Evolutionary conservation across 805 yeast genomes (phyloP), one percentile per base, ranked within the genome.

Genomic region (Saturnispora serradocipensis): DNA sequence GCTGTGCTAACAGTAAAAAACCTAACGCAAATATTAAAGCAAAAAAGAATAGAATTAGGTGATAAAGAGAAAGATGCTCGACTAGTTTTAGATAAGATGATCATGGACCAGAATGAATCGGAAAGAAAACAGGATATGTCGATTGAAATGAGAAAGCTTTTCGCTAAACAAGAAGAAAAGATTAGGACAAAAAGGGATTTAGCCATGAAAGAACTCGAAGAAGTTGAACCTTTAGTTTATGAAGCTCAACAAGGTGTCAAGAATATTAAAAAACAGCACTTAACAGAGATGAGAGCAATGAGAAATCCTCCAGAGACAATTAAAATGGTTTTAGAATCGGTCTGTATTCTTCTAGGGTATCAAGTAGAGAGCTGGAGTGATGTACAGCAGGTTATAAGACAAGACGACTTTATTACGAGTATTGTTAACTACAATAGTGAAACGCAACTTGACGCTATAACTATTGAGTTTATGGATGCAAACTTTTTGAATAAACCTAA

Each of bases 201-300:
- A 1, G 96, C 88, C 0, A 62, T 79, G 67, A 63, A 67, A 6
- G 91, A 88, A 51, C 71, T 91, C n/a, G 81, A 77, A 15, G 68
- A 72, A 5, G 95, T 90, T 0, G 93, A 88, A 60, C 97, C 97
- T 0, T 84, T 93, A 0, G 84, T 90, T 6, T 51, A 77, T 3
- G 95, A 85, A 56, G 98, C 98, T 0, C 86, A 85, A 60, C 71
- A 77, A 54, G 95, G 96, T 15, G 98, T 91, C n/a, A 85, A 86
- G 57, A 86, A 88, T 59, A 91, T 91, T 55, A 88, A 89, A 66
- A 91, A 91, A 63, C 95, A 87, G 54, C 97, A 91, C 61, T 71
- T 91, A 42, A 86, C 95, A 1, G 98, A 91, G 66, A 71, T 91
- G 28, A 72, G 96, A 61, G 83, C 96, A 13, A 86, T 91, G 95